phyloP scores from a whole-genome alignment of 2,329 filamentous ascomycete genomes.

The Aureobasidium subglaciale region DNA sequence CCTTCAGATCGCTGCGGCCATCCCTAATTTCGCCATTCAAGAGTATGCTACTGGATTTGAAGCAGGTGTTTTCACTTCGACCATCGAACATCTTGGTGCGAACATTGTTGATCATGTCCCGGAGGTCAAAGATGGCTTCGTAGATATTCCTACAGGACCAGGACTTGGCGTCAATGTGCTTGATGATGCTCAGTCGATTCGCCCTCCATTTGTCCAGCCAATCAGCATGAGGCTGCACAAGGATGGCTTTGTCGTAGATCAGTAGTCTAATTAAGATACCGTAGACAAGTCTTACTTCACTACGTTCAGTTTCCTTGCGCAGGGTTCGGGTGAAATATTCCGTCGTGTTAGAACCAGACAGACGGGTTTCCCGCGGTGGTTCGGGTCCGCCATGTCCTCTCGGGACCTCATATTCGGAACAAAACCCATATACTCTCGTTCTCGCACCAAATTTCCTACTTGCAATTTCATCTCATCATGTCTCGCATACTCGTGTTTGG shows the following conservation, averaged over 20 bases:
- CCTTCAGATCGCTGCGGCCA: not conserved
- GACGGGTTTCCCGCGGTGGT: no score
- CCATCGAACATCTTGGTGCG: not conserved
- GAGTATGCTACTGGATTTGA: not conserved
- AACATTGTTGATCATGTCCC: not conserved
- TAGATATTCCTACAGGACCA: not conserved
- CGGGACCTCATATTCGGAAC: no score
- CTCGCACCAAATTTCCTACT: no score
- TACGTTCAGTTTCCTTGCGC: no score
- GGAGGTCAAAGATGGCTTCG: not conserved
- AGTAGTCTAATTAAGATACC: no score
- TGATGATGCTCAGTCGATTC: not conserved
- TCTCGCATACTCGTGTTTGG: no score
- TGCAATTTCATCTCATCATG: no score
- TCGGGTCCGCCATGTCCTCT: no score
- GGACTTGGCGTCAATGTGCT: not conserved
- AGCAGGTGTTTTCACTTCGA: not conserved
- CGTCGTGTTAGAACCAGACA: no score
- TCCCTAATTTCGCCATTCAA: not conserved
- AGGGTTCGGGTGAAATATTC: no score
- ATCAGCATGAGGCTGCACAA: not conserved
- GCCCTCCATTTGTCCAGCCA: not conserved
- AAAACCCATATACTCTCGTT: no score
- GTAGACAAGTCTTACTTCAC: no score
- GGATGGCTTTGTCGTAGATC: not conserved